phyloP scores from a whole-genome alignment of 352 stramenopile genomes.

The Phytophthora rubi region DNA sequence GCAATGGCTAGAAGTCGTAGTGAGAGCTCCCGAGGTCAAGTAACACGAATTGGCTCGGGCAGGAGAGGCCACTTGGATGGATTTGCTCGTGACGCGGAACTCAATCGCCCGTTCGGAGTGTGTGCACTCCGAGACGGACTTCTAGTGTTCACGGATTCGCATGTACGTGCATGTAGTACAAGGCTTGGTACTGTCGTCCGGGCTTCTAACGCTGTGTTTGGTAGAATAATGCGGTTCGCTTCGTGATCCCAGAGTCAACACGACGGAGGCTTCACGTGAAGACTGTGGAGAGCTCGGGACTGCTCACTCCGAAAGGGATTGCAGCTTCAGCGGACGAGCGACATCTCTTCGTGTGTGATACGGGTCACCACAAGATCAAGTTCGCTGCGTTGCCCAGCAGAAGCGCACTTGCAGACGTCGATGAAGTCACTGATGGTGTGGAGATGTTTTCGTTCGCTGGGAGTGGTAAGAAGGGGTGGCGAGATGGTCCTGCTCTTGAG shows the following conservation, averaged over 20 bases:
- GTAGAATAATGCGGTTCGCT: constrained; percentile 53
- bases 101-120: constrained; percentile 50
- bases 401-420: constrained; percentile 26
- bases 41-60: constrained; percentile 22
- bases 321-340: constrained; percentile 43
- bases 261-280: constrained; percentile 22
- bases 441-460: constrained; percentile 58
- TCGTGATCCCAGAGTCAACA: constrained; percentile 22
- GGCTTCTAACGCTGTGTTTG: not conserved
- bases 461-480: constrained; percentile 48
- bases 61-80: constrained; percentile 45
- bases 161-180: constrained; percentile 20
- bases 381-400: constrained; percentile 44
- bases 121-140: constrained; percentile 36
- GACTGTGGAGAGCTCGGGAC: constrained; percentile 35
- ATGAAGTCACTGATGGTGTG: constrained; percentile 21
- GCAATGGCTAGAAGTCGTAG: constrained; percentile 6
- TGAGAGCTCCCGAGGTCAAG: not conserved
- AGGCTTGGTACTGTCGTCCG: not conserved
- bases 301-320: constrained; percentile 58
- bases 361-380: constrained; percentile 61
- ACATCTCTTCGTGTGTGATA: constrained; percentile 64
- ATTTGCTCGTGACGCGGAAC: constrained; percentile 19
- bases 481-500: constrained; percentile 47
- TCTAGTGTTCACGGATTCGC: constrained; percentile 46